phyloP scores from a whole-genome alignment of 2,329 filamentous ascomycete species.

The Xylaria sp. region DNA sequence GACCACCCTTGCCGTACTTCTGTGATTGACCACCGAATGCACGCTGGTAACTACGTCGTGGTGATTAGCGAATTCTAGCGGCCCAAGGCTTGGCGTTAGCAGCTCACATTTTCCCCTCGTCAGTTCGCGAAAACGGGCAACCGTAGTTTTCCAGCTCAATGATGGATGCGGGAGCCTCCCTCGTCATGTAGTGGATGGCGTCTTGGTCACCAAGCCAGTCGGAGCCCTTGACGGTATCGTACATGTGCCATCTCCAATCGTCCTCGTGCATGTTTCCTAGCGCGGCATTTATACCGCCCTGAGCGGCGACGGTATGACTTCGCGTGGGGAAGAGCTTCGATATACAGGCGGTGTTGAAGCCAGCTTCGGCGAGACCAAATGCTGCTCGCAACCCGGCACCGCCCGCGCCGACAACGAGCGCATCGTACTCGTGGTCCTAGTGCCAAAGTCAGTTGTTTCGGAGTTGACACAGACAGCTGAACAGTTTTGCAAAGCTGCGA shows the following conservation, averaged over 20 bases:
- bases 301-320: slow-evolving; percentile 84
- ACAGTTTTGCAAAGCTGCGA: slow-evolving; percentile 9
- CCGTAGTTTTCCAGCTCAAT: slow-evolving; percentile 98
- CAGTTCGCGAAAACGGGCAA: slow-evolving; percentile 95
- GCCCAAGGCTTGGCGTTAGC: background rate
- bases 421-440: slow-evolving; percentile 98
- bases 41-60: slow-evolving; percentile 81
- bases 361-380: slow-evolving; percentile 87
- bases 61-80: slow-evolving; percentile 40
- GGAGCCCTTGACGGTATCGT: slow-evolving; percentile 97
- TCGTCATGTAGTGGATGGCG: slow-evolving; percentile 98
- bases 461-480: background rate
- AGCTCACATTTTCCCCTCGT: slow-evolving; percentile 87
- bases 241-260: slow-evolving; percentile 99
- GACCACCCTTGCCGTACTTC: slow-evolving; percentile 94
- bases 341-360: slow-evolving; percentile 91
- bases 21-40: slow-evolving; percentile 98
- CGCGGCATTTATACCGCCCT: slow-evolving; percentile 88
- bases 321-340: slow-evolving; percentile 87
- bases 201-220: slow-evolving; percentile 98
- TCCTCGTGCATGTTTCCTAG: slow-evolving; percentile 97
- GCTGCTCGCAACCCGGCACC: slow-evolving; percentile 84
- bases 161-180: slow-evolving; percentile 90
- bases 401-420: slow-evolving; percentile 89
- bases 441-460: slow-evolving; percentile 42